A percentile compares a stretch with the other conserved stretches of the same genome.
These are phyloP conservation scores for Thozetella sp. DNA, from an alignment of 495 filamentous ascomycete genomes.

Conservation along the genomic window DNA sequence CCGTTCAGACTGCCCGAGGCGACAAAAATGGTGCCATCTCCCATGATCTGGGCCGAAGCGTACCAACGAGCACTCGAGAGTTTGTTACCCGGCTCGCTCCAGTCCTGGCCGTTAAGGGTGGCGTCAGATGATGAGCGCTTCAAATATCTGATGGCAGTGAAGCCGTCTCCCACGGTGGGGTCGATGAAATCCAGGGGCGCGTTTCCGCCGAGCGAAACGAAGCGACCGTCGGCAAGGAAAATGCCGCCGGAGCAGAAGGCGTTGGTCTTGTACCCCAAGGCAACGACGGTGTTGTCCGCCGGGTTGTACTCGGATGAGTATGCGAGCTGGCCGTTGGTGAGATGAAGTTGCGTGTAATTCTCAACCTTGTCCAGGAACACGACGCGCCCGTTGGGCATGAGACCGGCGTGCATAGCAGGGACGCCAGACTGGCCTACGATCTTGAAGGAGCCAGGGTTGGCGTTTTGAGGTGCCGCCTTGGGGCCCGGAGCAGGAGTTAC, in stretches of 20 bases:
- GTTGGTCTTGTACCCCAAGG: neutral
- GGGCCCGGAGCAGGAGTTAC: neutral
- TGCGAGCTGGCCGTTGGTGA: neutral
- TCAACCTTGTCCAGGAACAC: conserved; percentile 2
- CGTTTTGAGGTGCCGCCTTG: neutral
- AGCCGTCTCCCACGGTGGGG: conserved; percentile 1
- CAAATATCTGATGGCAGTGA: neutral
- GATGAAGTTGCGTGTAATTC: neutral
- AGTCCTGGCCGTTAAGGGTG: neutral
- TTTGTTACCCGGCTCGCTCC: conserved; percentile 1
- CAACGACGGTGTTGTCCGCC: neutral
- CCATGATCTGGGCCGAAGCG: neutral
- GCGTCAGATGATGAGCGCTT: neutral
- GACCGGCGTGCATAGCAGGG: neutral
- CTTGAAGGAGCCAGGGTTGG: neutral
- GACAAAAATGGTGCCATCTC: neutral
- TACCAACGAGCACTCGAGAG: conserved; percentile 1
- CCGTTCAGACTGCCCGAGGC: conserved; percentile 2
- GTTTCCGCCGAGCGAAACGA: neutral
- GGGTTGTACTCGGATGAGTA: conserved; percentile 3
- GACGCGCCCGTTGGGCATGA: neutral
- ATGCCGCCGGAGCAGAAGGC: neutral
- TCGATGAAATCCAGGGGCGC: conserved; percentile 2
- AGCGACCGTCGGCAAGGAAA: neutral
- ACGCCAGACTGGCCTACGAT: neutral